A percentile compares a stretch with the other conserved stretches of the same genome.
Evolutionary conservation across 1,139 yeast genomes (phyloP).

Genomic region (Fermentozyma sake): DNA sequence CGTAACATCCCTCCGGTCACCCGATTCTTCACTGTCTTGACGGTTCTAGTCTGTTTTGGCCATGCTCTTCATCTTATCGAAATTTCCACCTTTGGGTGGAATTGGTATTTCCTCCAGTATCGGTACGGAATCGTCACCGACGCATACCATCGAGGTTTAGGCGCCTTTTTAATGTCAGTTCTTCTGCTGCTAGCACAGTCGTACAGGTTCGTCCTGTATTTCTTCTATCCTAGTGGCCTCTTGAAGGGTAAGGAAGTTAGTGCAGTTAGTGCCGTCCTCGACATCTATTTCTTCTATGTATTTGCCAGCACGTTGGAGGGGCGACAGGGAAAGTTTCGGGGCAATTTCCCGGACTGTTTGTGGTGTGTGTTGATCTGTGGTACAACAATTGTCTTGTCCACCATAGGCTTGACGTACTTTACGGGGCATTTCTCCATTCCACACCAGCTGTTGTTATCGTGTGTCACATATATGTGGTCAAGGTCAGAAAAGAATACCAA

Average conservation of each 20-base stretch:
- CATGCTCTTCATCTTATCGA: not conserved
- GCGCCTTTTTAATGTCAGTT: conserved; percentile 2
- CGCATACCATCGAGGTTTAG: not conserved
- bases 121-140: not conserved
- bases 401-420: conserved; percentile 17
- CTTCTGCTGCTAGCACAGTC: conserved; percentile 21
- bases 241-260: no score
- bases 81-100: conserved; percentile 9
- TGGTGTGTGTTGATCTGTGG: conserved; percentile 51
- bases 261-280: conserved; percentile 38
- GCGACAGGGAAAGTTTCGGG: conserved; percentile 43
- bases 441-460: conserved; percentile 43
- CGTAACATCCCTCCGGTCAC: conserved; percentile 44
- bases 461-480: conserved; percentile 60
- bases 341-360: conserved; percentile 52
- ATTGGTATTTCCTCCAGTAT: conserved; percentile 7
- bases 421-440: conserved; percentile 25
- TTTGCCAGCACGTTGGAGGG: conserved; percentile 54
- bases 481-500: conserved; percentile 46
- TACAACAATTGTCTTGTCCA: conserved; percentile 32
- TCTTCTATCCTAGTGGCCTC: conserved; percentile 39
- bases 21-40: conserved; percentile 37
- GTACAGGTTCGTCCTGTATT: conserved; percentile 47
- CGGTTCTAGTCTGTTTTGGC: conserved; percentile 25
- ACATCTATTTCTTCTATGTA: conserved; percentile 53